Conservation (phyloP, 225 moss, liverwort and hornwort species). For the Lunularia cruciata region DNA sequence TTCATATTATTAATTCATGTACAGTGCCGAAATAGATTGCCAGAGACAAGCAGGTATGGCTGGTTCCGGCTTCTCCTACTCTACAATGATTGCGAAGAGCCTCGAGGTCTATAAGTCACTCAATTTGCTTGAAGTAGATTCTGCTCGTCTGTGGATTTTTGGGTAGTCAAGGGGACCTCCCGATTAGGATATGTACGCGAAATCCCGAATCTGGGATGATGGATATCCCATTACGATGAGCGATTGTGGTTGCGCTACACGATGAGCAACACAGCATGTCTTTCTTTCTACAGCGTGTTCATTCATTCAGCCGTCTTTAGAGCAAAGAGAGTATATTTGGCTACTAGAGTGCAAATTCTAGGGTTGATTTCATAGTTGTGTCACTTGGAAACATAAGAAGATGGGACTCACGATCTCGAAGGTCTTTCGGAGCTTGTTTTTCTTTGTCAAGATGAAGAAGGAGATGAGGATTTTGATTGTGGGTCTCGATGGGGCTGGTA, state of each 20-base stretch:
- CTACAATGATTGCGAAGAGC: neutral
- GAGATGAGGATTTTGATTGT: slow-evolving; percentile 13
- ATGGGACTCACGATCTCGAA: slow-evolving; percentile 7
- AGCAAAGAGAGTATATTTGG: neutral
- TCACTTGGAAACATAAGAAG: neutral
- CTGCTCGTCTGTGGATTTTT: too few relatives aligned
- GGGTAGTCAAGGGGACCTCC: too few relatives aligned
- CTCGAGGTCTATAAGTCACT: neutral
- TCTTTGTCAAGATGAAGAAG: neutral
- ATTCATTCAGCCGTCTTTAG: neutral
- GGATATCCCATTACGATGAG: neutral
- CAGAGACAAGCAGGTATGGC: neutral
- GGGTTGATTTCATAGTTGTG: neutral
- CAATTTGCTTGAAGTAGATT: neutral
- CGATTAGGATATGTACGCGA: neutral
- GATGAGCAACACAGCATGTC: neutral
- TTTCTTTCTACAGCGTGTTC: neutral
- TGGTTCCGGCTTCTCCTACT: neutral
- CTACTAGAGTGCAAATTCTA: neutral
- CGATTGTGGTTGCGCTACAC: neutral
- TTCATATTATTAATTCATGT: too few relatives aligned
- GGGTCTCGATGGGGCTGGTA: slow-evolving; percentile 15
- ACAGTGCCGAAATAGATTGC: neutral
- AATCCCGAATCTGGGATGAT: neutral
- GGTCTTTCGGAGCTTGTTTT: slow-evolving; percentile 7